A percentile compares a stretch with the other conserved stretches of the same genome.
phyloP scores from a whole-genome alignment of 1,284 basidiomycete genomes.

The Puccinia triticina region DNA sequence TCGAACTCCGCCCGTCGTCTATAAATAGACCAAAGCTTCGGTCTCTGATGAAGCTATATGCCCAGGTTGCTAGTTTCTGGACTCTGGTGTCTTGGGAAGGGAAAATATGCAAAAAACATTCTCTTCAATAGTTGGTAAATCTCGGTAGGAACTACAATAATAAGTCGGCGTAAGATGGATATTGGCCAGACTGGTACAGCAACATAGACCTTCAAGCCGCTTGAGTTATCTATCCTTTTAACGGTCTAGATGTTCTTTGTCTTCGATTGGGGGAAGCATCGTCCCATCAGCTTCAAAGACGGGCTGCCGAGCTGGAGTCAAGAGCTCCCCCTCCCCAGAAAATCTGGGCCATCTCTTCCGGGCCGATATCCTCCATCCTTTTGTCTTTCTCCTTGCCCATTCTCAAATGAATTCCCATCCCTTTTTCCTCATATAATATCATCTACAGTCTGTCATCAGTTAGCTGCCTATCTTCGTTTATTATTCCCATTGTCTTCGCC shows the following conservation, averaged over 20 bases:
- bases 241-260: constrained; percentile 14
- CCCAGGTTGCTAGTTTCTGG: too few relatives aligned
- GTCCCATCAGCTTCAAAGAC: background rate
- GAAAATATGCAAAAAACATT: too few relatives aligned
- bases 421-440: background rate
- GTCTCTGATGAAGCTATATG: too few relatives aligned
- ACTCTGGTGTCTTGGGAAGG: too few relatives aligned
- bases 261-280: constrained; percentile 6
- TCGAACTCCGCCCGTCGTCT: too few relatives aligned
- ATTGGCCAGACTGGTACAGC: background rate
- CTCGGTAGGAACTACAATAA: too few relatives aligned
- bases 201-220: background rate
- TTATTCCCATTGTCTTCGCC: background rate
- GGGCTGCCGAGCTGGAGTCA: background rate
- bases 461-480: background rate
- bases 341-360: background rate
- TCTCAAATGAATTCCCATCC: background rate
- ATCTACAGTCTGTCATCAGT: background rate
- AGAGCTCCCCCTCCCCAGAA: background rate
- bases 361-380: background rate
- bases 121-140: too few relatives aligned
- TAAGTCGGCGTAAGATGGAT: too few relatives aligned
- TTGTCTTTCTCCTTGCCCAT: background rate
- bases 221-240: background rate
- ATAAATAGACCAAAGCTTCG: too few relatives aligned